phyloP scores from a whole-genome alignment of 768 basidiomycete genomes.

The Pisolithus sp. region DNA sequence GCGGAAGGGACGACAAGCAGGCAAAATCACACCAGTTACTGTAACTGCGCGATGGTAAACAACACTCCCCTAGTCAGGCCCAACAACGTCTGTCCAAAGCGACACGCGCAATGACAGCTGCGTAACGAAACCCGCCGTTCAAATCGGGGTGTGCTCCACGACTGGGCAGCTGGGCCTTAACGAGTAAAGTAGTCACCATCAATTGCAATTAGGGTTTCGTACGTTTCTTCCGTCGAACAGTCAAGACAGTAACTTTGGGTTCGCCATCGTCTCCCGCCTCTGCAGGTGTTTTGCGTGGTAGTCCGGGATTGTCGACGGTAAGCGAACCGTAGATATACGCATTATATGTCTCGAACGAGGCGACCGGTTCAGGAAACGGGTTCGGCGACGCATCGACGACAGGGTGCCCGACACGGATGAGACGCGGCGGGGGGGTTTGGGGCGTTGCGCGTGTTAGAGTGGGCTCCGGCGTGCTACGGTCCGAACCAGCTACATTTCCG shows the following conservation, averaged over 20 bases:
- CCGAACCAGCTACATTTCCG: conserved; percentile 18
- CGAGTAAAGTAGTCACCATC: conserved; percentile 5
- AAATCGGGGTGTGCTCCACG: conserved; percentile 2
- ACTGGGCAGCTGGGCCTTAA: neutral
- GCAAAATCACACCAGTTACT: no score
- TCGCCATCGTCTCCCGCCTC: conserved; percentile 8
- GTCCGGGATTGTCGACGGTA: conserved; percentile 42
- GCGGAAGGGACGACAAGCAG: no score
- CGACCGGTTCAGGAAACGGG: conserved; percentile 59
- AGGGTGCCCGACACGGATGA: conserved; percentile 20
- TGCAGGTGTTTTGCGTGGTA: conserved; percentile 18
- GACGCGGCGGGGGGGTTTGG: conserved; percentile 44
- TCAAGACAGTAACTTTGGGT: conserved; percentile 46
- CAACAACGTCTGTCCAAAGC: neutral
- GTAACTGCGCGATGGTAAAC: no score
- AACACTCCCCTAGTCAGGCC: no score
- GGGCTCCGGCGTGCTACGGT: conserved; percentile 39
- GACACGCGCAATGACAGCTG: conserved; percentile 14
- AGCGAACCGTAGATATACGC: conserved; percentile 55
- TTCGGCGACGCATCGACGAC: conserved; percentile 54
- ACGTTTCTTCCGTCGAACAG: conserved; percentile 53
- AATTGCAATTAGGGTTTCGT: conserved; percentile 14
- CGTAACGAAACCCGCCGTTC: neutral
- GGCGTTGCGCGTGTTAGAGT: conserved; percentile 27
- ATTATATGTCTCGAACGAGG: conserved; percentile 55